Conservation (phyloP, 495 filamentous ascomycete species). For the Polyplosphaeria fusca region DNA sequence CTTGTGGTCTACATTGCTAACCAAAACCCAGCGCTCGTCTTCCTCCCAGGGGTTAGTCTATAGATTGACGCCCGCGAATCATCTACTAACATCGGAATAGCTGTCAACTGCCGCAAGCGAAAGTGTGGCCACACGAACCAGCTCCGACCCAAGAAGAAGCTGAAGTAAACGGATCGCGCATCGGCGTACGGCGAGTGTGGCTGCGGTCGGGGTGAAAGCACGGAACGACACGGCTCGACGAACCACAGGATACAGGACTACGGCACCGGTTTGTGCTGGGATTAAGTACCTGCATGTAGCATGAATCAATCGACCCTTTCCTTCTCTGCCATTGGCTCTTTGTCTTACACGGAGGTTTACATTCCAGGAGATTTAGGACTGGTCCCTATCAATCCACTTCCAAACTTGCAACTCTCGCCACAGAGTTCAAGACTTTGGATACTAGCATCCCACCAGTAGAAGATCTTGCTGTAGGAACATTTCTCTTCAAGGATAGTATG, state of each 20-base stretch:
- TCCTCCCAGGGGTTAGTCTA: constrained; percentile 91
- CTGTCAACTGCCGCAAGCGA: constrained; percentile 66
- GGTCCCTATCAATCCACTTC: no score
- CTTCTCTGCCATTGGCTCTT: neutral
- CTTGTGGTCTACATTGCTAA: neutral
- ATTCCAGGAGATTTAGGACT: no score
- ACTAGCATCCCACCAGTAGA: neutral
- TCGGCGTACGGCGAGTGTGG: constrained; percentile 14
- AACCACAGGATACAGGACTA: neutral
- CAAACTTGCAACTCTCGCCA: neutral
- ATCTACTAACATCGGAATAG: no score
- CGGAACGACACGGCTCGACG: no score
- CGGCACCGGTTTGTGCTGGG: neutral
- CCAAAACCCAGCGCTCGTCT: constrained; percentile 63
- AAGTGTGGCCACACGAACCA: constrained; percentile 99
- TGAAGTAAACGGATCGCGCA: constrained; percentile 72
- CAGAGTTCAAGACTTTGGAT: neutral
- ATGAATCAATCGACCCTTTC: neutral
- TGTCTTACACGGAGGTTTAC: neutral
- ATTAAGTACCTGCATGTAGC: neutral
- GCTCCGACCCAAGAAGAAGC: constrained; percentile 99
- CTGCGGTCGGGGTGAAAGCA: neutral
- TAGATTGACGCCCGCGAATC: no score
- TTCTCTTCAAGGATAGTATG: no score
- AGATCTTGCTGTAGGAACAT: neutral